Evolutionary conservation across 2,329 filamentous ascomycete genomes (phyloP), one percentile per base, ranked within the genome.

Genomic region (Microdochium nivale): DNA sequence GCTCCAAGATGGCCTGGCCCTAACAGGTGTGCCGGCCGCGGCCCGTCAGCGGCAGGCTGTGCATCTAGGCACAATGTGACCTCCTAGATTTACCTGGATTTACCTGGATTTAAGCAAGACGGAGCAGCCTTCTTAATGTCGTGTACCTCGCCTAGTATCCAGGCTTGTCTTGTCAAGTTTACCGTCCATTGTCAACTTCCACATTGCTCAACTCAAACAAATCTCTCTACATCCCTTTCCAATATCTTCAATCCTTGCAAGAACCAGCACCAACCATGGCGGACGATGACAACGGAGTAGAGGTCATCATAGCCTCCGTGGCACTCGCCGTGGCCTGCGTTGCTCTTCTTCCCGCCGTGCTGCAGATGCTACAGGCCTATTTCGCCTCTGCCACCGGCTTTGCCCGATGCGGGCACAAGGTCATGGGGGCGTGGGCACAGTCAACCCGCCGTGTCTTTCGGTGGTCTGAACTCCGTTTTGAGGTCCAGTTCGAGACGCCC

Each of bases 401-500:
- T 27, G 52, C 49, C 11, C 40, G 46, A 21, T 53, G 52, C 46
- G 49, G 49, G 19, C 24, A 23, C 49, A 43, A 51, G 10, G 58
- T 60, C 7, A 62, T 61, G 56, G 58, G 58, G 2, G 50, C 54
- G 21, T 62, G 58, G 60, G 58, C 55, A 2, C 48, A 25, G 33
- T 48, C 47, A 25, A 60, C 55, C 3, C 51, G 50, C 8, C 52
- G 56, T 3, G 48, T 51, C 14, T 54, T 56, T 49, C 53, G 54
- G 24, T 58, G 51, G 55, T 51, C 48, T 13, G 52, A 60, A 49
- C 51, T 62, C 7, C 55, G 60, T 19, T 56, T 58, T 25, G 56
- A 62, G 51, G 56, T 60, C 19, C 53, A 58, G 19, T 62, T 60
- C 49, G 58, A 61, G 43, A 51, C 55, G 0, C 59, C 60, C 24